phyloP scores from a whole-genome alignment of 1,139 yeast genomes.

The Saccharomyces hybrid region DNA sequence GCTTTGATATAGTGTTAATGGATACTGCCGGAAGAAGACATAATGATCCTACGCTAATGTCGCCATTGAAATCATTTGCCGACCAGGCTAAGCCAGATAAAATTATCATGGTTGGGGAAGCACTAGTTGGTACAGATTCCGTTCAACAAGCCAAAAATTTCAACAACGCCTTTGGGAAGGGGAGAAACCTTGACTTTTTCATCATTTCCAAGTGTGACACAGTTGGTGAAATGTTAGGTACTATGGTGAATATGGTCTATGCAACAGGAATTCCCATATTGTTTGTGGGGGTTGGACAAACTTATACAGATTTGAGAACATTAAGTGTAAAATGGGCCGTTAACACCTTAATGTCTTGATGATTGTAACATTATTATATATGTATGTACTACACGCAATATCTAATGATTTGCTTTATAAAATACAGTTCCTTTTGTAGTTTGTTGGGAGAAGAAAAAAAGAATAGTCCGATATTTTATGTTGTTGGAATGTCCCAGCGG shows the following conservation, averaged over 20 bases:
- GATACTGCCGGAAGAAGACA: conserved; percentile 98
- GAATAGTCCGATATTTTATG: not conserved
- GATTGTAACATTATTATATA: not conserved
- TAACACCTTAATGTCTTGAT: conserved; percentile 59
- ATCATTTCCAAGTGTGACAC: conserved; percentile 94
- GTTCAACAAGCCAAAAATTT: conserved; percentile 93
- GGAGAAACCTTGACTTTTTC: conserved; percentile 77
- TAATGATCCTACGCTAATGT: conserved; percentile 91
- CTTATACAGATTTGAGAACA: conserved; percentile 91
- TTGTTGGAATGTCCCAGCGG: not conserved
- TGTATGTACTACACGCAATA: not conserved
- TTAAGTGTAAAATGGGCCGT: conserved; percentile 92
- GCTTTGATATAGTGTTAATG: conserved; percentile 80
- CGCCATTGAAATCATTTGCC: conserved; percentile 90
- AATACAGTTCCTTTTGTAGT: not conserved
- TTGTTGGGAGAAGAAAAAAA: not conserved
- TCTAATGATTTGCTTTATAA: not conserved
- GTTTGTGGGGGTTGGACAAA: conserved; percentile 96
- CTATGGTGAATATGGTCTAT: conserved; percentile 96
- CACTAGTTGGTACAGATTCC: conserved; percentile 94
- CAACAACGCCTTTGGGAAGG: conserved; percentile 89
- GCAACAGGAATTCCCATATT: conserved; percentile 93
- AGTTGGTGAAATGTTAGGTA: conserved; percentile 93
- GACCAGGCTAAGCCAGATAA: conserved; percentile 93
- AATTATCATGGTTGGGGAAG: conserved; percentile 98